Base-by-base conservation (phyloP, 345 rosid genomes). In the Cochlearia excelsa region DNA sequence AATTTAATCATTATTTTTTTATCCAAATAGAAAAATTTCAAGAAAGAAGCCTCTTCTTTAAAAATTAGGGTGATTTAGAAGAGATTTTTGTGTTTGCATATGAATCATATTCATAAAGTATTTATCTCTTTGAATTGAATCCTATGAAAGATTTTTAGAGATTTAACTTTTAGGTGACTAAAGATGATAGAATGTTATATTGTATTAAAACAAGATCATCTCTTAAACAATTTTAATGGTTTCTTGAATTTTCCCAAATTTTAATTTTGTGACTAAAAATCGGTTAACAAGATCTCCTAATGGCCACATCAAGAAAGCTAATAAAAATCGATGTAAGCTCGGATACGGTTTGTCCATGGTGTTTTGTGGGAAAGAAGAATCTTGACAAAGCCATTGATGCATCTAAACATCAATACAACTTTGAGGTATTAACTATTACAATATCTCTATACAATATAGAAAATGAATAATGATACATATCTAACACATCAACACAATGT, bases 271-370 rank as follows among this genome's bases (percentile, higher is more conserved):
- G 49, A 37, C 9, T 59, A 16, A 35, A 38, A 52, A 2, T 23
- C 38, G 33, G 10, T 41, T 42, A 57, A 40, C n/a, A 27, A 56
- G 8, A 41, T 9, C 16, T 40, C 26, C 1, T 30, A 34, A 67
- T 90, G 97, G 70, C 88, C 1, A 23, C 67, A 4, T 78, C 73
- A 11, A 90, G 81, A 79, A 84, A 80, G 82, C 74, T 74, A 43
- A 63, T 86, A 34, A 75, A 34, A 50, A 79, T 91, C 29, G 96
- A 86, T 62, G 48, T 92, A 37, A 83, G 82, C 75, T 88, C 95
- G 9, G 98, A 92, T 71, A 73, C 90, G 2, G 86, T 92, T 40
- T 88, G 95, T 53, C 90, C 95, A 4, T 88, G 93, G 95, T 92
- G 95, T 67, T 86, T 78, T 55, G 82, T 86, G 28, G 96, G 93